A percentile compares a stretch with the other conserved stretches of the same genome.
phyloP scores from a whole-genome alignment of 23 red algal species.

The Chondrus crispus region DNA sequence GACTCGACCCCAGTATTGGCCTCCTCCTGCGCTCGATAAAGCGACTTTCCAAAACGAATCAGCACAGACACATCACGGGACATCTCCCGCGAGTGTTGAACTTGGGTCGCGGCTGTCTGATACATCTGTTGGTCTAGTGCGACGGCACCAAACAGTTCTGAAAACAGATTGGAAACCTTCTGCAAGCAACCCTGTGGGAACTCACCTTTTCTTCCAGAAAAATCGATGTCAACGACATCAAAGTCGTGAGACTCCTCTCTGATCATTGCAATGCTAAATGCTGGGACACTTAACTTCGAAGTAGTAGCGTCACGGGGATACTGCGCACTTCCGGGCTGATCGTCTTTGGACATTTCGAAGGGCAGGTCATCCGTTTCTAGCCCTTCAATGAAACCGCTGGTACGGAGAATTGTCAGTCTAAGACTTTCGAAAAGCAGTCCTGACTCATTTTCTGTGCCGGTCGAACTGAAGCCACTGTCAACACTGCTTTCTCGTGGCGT shows the following conservation, averaged over 20 bases:
- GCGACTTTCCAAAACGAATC: slow-evolving; percentile 40
- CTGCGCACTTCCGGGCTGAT: background rate
- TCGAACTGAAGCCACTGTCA: slow-evolving; percentile 10
- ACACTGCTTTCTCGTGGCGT: background rate
- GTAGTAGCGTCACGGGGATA: background rate
- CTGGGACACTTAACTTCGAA: slow-evolving; percentile 38
- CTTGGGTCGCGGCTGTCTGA: background rate
- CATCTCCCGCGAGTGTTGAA: background rate
- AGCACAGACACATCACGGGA: slow-evolving; percentile 35
- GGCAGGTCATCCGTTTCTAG: slow-evolving; percentile 21
- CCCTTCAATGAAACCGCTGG: slow-evolving; percentile 53
- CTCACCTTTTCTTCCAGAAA: slow-evolving; percentile 42
- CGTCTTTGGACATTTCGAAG: background rate
- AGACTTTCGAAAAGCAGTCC: slow-evolving; percentile 51
- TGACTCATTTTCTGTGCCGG: slow-evolving; percentile 16
- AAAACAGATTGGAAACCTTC: slow-evolving; percentile 38
- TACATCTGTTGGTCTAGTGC: background rate
- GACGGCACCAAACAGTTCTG: slow-evolving; percentile 51
- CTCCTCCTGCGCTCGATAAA: slow-evolving; percentile 57
- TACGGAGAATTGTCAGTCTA: slow-evolving; percentile 37
- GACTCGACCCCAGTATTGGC: slow-evolving; percentile 27
- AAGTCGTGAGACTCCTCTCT: slow-evolving; percentile 33
- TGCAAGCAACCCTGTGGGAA: slow-evolving; percentile 47
- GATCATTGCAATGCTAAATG: slow-evolving; percentile 39
- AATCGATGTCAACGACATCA: slow-evolving; percentile 53